Base-by-base conservation (phyloP, 83 land plant genomes). In the Isoetes engelmannii region DNA sequence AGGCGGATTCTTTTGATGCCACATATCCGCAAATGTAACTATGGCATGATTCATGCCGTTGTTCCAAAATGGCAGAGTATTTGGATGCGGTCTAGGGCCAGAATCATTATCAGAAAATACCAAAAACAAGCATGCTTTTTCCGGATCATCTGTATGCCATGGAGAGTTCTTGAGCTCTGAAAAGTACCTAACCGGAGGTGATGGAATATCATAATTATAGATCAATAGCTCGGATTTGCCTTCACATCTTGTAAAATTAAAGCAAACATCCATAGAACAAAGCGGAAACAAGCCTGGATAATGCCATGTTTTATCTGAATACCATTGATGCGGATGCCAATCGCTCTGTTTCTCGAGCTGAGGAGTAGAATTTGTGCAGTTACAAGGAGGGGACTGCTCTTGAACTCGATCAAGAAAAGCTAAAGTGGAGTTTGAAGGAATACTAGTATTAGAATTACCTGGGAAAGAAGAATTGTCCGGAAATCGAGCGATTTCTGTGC, bases 41-140 rank as follows among this genome's bases (percentile, higher is more conserved):
- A 49, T 7, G 53, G 12, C 53, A 49, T 49, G 53, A 12, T 49
- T 49, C 53, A 49, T 7, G 12, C 53, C 53, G 7, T 12, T 12
- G 12, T 49, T 49, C 53, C 53, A 49, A 49, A 49, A 49, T 12
- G 53, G 53, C 10, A 78, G 79, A 5, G 50, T 50, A 4, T 48
- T 5, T 12, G 68, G 48, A 7, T 78, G 72, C 20, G 68, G 47
- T 63, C 41, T 44, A 69, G n/a, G 44, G 6, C 44, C 48, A n/a
- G 48, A 47, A 5, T 42, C 57, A 49, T 13, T 48, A 49, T 49
- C 53, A 7, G 12, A 12, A 49, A 49, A 49, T 12, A 7, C 53
- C 7, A 49, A 49, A 12, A 49, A 49, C 10, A 49, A 12, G 53
- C 53, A 49, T 49, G 53, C 53, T 49, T 49, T 49, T 7, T 49